Evolutionary conservation across 371 early-diverging fungal genomes (phyloP), one percentile per base, ranked within the genome.

Genomic region (Mortierella sp.): DNA sequence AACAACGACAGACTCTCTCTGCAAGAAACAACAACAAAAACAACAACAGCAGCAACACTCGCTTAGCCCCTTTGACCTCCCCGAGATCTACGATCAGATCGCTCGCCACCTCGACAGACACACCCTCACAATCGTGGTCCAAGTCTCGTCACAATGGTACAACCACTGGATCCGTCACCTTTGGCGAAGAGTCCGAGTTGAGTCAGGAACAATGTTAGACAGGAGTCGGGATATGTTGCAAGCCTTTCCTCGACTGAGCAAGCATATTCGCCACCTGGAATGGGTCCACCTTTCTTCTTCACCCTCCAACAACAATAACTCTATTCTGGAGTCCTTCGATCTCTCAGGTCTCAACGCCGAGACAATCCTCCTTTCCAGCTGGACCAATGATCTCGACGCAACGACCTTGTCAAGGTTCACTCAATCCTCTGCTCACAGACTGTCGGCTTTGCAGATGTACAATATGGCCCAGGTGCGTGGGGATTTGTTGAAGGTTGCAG

Each of bases 71-170:
- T 79, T 86, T 52, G 42, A 60, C 45, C 47, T 86, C 19, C 80
- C 87, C 5, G 87, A 86, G 78, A 55, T 86, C 13, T 82, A 80
- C 26, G 87, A 82, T 31, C 73, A 70, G 58, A 86, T 86, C 70
- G 80, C 82, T 34, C 4, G 19, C 26, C 70, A 77, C 31, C 82
- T 86, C 50, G 82, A 82, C 34, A 77, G 31, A 19, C 57, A 72
- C 21, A 45, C 82, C 10, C 82, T 86, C 38, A 72, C 82, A 6
- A 50, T 77, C 57, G 73, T 57, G 1, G 82, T 82, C 68, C 77
- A 78, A 34, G 82, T 86, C 48, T 82, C 74, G 16, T 71, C 74
- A 1, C 77, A 65, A 21, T 86, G 86, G 86, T 80, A 82, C 65
- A 24, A 50, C 5, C 57, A 16, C 57, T 86, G 72, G 73, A 77